phyloP scores from a whole-genome alignment of 169 alveolate genomes.

The Babesia bigemina region DNA sequence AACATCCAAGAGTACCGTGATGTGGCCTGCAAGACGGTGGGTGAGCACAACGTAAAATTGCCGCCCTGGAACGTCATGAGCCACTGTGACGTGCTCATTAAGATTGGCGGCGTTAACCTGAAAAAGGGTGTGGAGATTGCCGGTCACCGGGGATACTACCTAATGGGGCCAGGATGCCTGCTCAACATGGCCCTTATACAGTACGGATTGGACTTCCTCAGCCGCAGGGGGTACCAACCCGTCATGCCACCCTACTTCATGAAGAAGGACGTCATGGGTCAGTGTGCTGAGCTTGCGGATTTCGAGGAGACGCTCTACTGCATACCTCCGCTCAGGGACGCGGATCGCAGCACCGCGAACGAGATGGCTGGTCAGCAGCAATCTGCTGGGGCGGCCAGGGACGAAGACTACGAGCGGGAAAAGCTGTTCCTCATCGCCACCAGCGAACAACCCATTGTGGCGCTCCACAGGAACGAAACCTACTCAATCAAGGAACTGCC shows the following conservation, averaged over 20 bases:
- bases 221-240: slow-evolving; percentile 91
- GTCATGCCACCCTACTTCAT: slow-evolving; percentile 98
- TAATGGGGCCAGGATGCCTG: slow-evolving; percentile 94
- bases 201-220: slow-evolving; percentile 91
- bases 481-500: slow-evolving; percentile 86
- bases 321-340: slow-evolving; percentile 64
- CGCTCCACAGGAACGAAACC: slow-evolving; percentile 89
- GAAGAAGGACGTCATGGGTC: slow-evolving; percentile 93
- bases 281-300: slow-evolving; percentile 96
- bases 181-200: slow-evolving; percentile 95
- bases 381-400: background rate
- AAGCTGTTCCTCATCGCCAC: slow-evolving; percentile 97
- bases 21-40: slow-evolving; percentile 34
- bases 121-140: slow-evolving; percentile 94
- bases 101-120: slow-evolving; percentile 89
- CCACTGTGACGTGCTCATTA: slow-evolving; percentile 92
- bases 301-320: slow-evolving; percentile 95
- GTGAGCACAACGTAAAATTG: slow-evolving; percentile 11
- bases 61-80: slow-evolving; percentile 76
- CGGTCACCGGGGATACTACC: slow-evolving; percentile 98
- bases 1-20: slow-evolving; percentile 1
- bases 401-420: slow-evolving; percentile 69
- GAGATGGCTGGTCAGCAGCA: background rate
- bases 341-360: slow-evolving; percentile 24
- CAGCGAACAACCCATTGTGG: slow-evolving; percentile 99